phyloP scores from a whole-genome alignment of 2,329 filamentous ascomycete species.

The Ascochyta rabiei region DNA sequence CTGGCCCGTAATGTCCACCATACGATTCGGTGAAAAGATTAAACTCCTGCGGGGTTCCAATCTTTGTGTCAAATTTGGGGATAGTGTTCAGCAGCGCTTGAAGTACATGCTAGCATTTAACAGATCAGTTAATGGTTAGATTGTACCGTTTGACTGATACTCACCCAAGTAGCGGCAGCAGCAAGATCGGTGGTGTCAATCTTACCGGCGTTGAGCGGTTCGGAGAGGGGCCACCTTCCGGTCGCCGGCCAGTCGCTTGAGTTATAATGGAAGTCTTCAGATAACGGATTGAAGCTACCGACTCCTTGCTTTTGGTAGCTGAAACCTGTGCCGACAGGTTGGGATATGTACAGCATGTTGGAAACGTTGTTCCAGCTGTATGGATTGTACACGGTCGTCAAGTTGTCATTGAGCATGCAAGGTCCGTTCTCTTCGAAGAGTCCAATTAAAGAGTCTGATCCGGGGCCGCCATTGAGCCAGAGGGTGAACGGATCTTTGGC shows the following conservation, averaged over 20 bases:
- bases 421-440: conserved; percentile 54
- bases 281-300: conserved; percentile 43
- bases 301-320: conserved; percentile 46
- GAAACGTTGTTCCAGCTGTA: conserved; percentile 65
- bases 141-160: conserved; percentile 35
- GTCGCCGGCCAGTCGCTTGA: conserved; percentile 48
- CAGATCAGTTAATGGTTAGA: background rate
- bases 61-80: conserved; percentile 30
- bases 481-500: conserved; percentile 55
- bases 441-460: conserved; percentile 60
- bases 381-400: conserved; percentile 55
- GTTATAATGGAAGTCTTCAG: conserved; percentile 56
- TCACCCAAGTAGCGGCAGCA: conserved; percentile 49
- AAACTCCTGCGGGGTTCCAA: conserved; percentile 45
- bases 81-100: conserved; percentile 31
- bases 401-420: conserved; percentile 26
- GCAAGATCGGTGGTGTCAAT: conserved; percentile 63
- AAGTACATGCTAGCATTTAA: conserved; percentile 25
- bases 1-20: conserved; percentile 58
- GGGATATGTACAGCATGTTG: conserved; percentile 67
- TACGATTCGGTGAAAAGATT: conserved; percentile 65
- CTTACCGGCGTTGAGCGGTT: conserved; percentile 54
- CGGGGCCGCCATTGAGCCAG: conserved; percentile 61
- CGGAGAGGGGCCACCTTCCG: conserved; percentile 54
- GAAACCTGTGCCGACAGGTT: conserved; percentile 65